These are phyloP conservation scores for Pholiota conissans DNA, from an alignment of 768 basidiomycete species.

Conservation along the genomic window DNA sequence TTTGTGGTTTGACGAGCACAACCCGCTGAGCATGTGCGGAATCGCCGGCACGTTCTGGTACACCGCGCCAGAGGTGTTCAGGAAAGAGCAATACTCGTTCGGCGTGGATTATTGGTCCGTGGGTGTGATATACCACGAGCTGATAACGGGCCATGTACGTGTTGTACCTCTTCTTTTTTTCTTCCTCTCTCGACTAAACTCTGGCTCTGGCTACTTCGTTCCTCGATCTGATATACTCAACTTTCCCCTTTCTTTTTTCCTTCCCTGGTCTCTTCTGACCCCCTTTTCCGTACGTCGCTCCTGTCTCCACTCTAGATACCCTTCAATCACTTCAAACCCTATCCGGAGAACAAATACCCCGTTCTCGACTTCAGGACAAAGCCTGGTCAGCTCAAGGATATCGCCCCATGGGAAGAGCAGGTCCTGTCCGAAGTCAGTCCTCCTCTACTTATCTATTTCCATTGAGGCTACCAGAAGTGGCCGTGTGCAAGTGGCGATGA, in stretches of 20 bases:
- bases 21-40: conserved; percentile 23
- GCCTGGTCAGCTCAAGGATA: conserved; percentile 23
- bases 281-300: neutral
- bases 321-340: conserved; percentile 22
- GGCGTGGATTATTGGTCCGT: conserved; percentile 76
- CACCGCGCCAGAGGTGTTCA: conserved; percentile 35
- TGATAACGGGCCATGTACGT: conserved; percentile 60
- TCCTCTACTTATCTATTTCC: neutral
- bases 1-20: conserved; percentile 22
- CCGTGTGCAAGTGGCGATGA: too few relatives aligned
- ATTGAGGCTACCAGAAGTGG: neutral
- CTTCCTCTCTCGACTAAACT: neutral
- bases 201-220: neutral
- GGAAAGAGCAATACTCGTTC: conserved; percentile 30
- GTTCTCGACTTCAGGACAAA: conserved; percentile 22
- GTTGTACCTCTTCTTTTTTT: too few relatives aligned
- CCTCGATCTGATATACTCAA: neutral
- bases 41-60: conserved; percentile 32
- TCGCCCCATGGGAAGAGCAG: conserved; percentile 15
- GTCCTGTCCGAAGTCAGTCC: conserved; percentile 16
- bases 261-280: neutral
- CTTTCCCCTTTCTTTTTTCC: neutral
- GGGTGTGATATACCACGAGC: conserved; percentile 71
- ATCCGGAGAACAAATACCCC: conserved; percentile 24
- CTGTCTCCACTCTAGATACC: conserved; percentile 20